phyloP scores from a whole-genome alignment of 208 protist species.

The Sergeia podlipaevii region DNA sequence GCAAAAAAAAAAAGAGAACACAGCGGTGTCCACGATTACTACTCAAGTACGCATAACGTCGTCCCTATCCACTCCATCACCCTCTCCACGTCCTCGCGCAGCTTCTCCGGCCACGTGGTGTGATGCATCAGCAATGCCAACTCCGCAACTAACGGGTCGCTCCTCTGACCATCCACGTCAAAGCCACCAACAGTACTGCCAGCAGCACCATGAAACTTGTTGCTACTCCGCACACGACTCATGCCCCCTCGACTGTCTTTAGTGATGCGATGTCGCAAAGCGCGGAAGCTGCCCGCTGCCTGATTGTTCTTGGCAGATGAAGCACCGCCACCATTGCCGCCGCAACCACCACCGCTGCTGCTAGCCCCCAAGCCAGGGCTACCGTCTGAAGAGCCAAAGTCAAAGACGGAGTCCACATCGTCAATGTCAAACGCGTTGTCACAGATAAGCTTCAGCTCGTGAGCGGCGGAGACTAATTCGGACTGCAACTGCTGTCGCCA shows the following conservation, averaged over 20 bases:
- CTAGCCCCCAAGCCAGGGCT: background rate
- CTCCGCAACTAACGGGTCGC: conserved; percentile 33
- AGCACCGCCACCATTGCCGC: background rate
- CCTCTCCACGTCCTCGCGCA: conserved; percentile 29
- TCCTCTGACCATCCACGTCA: too few relatives aligned
- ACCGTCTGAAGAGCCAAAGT: background rate
- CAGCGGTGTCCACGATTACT: conserved; percentile 8
- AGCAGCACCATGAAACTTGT: conserved; percentile 4
- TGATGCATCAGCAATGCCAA: conserved; percentile 45
- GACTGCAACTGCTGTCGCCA: conserved; percentile 35
- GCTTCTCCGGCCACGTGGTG: conserved; percentile 28
- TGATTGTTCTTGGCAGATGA: background rate
- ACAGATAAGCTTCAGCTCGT: conserved; percentile 13
- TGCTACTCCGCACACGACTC: background rate
- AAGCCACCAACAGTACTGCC: too few relatives aligned
- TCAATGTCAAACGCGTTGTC: conserved; percentile 13
- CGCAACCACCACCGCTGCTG: too few relatives aligned
- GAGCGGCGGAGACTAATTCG: conserved; percentile 24
- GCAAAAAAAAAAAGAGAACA: background rate
- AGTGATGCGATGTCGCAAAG: too few relatives aligned
- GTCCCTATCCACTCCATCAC: conserved; percentile 47
- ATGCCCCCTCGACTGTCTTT: too few relatives aligned
- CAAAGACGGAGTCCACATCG: conserved; percentile 23
- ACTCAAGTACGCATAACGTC: conserved; percentile 28
- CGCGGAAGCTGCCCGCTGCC: background rate